Evolutionary conservation across 306 rosid genomes (phyloP).

Genomic region (Lathyrus aphaca): DNA sequence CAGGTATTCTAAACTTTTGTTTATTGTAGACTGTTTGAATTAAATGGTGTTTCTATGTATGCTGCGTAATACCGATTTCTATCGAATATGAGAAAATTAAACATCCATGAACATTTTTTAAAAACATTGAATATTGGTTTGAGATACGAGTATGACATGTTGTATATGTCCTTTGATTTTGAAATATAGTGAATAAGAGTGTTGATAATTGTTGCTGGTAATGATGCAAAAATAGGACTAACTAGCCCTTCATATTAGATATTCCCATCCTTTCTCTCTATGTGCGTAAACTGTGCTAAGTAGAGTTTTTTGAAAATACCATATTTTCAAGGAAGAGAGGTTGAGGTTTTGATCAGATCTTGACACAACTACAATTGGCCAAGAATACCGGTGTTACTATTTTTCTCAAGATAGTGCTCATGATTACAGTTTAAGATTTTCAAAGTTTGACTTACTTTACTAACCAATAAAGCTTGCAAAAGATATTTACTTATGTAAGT

Average conservation of each 20-base stretch:
- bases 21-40: no score
- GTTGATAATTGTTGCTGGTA: no score
- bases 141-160: no score
- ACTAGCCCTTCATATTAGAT: not conserved
- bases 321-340: constrained; percentile 84
- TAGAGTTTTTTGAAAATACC: constrained; percentile 30
- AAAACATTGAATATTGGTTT: no score
- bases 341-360: constrained; percentile 98
- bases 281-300: constrained; percentile 8
- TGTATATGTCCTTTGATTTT: no score
- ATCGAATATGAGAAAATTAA: no score
- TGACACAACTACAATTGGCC: constrained; percentile 78
- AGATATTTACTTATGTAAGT: constrained; percentile 35
- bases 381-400: constrained; percentile 80
- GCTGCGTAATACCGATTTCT: no score
- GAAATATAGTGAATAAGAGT: no score
- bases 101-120: no score
- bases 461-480: constrained; percentile 11
- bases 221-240: no score
- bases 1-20: no score
- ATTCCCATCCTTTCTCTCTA: not conserved
- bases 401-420: constrained; percentile 43
- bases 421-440: constrained; percentile 1
- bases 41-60: no score
- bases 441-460: constrained; percentile 28